Evolutionary conservation across 345 rosid genomes (phyloP), one percentile per base, ranked within the genome.

Genomic region (Eucalyptus melliodora): DNA sequence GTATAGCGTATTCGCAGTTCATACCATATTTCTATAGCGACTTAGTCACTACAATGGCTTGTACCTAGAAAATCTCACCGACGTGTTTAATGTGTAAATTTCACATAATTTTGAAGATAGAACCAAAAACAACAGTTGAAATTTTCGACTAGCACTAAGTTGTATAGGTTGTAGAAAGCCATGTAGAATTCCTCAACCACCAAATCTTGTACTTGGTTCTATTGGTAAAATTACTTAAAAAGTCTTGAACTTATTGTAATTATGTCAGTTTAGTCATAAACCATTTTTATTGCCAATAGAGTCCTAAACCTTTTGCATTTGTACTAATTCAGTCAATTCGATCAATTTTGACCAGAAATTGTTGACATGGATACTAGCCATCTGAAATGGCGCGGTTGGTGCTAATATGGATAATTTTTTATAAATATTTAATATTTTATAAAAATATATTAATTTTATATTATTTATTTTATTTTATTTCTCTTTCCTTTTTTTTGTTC

Each of bases 371-470:
- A 56, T 24, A 24, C 30, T 56, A 24, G 26, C 26, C 60, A 55
- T 55, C 5, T 21, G 5, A 55, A 19, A 55, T 55, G 26, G 30
- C 0, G 30, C 2, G 1, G 6, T 9, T 0, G 3, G 62, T 56
- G 6, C 1, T 56, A 56, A 56, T 56, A 56, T 56, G 62, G 13
- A 56, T 56, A 23, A 56, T 53, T 56, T 24, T 56, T 56, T 4
- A 56, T 56, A 53, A 9, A 56, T 56, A 23, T 56, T 56, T 9
- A 56, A 21, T 23, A 21, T 7, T 55, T 55, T 55, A 55, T 55
- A 51, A 51, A 19, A 21, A 55, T 21, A 0, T 8, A 55, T 55
- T 55, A 55, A 21, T 55, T 55, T 19, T 55, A 19, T 55, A 56
- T 56, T 56, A 56, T 56, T 56, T 56, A 56, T 21, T 21, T 56